phyloP scores from a whole-genome alignment of 176 grass and related monocot genomes.

The Oryza brachyantha region DNA sequence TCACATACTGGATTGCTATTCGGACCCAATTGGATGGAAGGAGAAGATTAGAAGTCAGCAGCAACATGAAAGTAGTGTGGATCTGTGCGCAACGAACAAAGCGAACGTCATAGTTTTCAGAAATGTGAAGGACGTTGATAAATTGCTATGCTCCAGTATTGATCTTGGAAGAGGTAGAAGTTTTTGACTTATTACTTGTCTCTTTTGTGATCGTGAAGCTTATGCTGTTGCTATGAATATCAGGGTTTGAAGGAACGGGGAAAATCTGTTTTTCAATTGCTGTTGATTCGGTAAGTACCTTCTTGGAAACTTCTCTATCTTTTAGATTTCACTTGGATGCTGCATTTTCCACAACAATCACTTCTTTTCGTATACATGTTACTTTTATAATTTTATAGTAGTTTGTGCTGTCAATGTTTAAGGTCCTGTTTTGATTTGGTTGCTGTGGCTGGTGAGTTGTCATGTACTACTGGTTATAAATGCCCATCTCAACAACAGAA shows the following conservation, averaged over 20 bases:
- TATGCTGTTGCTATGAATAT: constrained; percentile 19
- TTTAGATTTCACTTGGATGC: background rate
- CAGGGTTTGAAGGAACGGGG: constrained; percentile 62
- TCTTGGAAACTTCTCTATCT: background rate
- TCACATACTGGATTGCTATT: constrained; percentile 77
- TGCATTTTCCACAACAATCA: background rate
- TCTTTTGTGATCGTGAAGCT: constrained; percentile 5
- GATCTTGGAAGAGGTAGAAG: constrained; percentile 66
- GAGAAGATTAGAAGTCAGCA: constrained; percentile 34
- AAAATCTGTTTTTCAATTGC: constrained; percentile 64
- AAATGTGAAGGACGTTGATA: constrained; percentile 57
- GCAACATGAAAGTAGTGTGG: constrained; percentile 10
- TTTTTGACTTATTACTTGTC: background rate
- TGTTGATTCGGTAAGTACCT: constrained; percentile 61
- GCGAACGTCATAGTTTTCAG: constrained; percentile 42
- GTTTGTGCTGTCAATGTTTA: background rate
- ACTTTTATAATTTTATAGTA: constrained; percentile 9
- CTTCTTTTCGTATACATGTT: background rate
- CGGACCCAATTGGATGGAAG: constrained; percentile 89
- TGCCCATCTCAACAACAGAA: background rate
- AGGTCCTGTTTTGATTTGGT: background rate
- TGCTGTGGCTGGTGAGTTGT: background rate
- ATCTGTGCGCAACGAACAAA: constrained; percentile 17
- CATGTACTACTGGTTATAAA: background rate
- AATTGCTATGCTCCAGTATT: constrained; percentile 45